These are phyloP conservation scores for Ascosphaera pollenicola DNA, from an alignment of 2,329 filamentous ascomycete species.

Conservation along the genomic window DNA sequence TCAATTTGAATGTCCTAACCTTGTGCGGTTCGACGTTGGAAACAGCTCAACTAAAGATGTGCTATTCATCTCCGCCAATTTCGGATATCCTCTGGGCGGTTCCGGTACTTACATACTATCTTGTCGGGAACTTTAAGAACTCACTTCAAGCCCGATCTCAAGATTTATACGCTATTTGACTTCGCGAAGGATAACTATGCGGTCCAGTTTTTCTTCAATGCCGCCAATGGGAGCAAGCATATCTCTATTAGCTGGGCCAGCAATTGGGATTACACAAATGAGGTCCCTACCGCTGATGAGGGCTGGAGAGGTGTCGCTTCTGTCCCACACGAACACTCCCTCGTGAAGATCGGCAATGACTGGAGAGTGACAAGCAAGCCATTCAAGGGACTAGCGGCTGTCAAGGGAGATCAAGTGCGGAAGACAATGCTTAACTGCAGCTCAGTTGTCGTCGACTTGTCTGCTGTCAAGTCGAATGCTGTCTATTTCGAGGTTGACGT, in stretches of 20 bases:
- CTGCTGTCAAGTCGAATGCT: constrained; percentile 25
- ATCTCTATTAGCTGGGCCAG: constrained; percentile 34
- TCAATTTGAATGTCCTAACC: constrained; percentile 13
- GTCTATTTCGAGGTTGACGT: constrained; percentile 34
- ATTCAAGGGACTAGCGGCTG: constrained; percentile 23
- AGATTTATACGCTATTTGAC: constrained; percentile 9
- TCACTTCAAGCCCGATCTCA: constrained; percentile 20
- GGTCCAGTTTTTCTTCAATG: constrained; percentile 31
- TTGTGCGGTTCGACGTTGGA: constrained; percentile 31
- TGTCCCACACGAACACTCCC: constrained; percentile 28
- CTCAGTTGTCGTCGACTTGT: constrained; percentile 29
- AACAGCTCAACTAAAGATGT: constrained; percentile 8
- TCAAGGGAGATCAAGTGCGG: constrained; percentile 25
- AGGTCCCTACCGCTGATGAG: constrained; percentile 32
- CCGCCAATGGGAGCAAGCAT: constrained; percentile 17
- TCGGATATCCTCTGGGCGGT: constrained; percentile 15
- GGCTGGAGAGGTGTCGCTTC: constrained; percentile 32
- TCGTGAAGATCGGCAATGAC: constrained; percentile 28
- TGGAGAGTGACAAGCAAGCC: constrained; percentile 30
- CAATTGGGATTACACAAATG: constrained; percentile 36
- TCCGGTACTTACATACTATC: constrained; percentile 8
- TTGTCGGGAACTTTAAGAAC: constrained; percentile 39
- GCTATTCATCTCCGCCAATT: constrained; percentile 12
- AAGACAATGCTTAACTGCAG: constrained; percentile 15
- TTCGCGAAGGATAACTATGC: constrained; percentile 20